These are phyloP conservation scores for Ceratocystis destructans DNA, from an alignment of 2,329 filamentous ascomycete genomes.

Conservation along the genomic window DNA sequence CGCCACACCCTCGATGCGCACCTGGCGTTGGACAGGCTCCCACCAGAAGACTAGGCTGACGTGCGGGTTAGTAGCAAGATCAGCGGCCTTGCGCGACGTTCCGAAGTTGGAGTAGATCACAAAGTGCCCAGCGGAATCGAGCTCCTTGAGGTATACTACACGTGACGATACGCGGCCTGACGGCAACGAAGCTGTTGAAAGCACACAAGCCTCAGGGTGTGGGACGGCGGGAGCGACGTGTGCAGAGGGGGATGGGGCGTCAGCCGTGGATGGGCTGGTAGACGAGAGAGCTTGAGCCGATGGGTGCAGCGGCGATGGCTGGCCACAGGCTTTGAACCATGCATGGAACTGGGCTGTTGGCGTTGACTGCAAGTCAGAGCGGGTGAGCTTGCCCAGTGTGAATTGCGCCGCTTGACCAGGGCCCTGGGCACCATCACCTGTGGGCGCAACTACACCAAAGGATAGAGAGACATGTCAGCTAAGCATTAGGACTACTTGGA, in stretches of 20 bases:
- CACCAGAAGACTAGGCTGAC: conserved; percentile 85
- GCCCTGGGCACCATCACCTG: conserved; percentile 34
- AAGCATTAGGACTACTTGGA: background rate
- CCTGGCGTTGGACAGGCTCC: conserved; percentile 73
- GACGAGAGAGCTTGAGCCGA: conserved; percentile 24
- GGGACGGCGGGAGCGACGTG: conserved; percentile 32
- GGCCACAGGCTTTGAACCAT: conserved; percentile 71
- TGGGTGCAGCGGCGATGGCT: conserved; percentile 27
- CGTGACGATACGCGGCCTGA: conserved; percentile 73
- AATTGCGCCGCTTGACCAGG: conserved; percentile 63
- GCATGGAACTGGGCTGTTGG: conserved; percentile 75
- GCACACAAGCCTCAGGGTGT: conserved; percentile 76
- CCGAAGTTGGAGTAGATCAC: conserved; percentile 91
- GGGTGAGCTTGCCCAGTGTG: conserved; percentile 46
- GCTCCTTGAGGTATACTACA: conserved; percentile 89
- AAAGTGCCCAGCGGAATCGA: conserved; percentile 54
- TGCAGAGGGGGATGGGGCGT: conserved; percentile 75
- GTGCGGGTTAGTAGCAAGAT: conserved; percentile 60
- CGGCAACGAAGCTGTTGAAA: conserved; percentile 73
- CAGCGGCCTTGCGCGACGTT: conserved; percentile 54
- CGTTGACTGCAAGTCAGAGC: conserved; percentile 42
- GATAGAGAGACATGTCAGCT: no score
- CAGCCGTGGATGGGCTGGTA: conserved; percentile 62
- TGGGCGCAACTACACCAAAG: conserved; percentile 43
- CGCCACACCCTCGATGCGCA: conserved; percentile 69